Base-by-base conservation (phyloP, 1,284 basidiomycete genomes). In the Apiotrichum gracile region DNA sequence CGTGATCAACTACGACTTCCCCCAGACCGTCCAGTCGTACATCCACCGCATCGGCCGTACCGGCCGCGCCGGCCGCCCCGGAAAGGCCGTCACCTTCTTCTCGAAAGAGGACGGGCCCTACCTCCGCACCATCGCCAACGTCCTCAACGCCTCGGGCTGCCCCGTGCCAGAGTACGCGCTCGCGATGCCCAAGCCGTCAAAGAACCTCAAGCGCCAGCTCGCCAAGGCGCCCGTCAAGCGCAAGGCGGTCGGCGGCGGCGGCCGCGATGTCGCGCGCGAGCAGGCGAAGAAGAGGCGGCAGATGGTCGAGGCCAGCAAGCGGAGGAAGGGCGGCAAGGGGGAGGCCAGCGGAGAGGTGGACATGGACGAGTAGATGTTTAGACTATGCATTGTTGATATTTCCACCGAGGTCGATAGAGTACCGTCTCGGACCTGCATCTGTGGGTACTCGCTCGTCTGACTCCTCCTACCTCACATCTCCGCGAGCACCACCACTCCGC, bases 1-100 rank as follows among this genome's bases (percentile, higher is more conserved):
- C 63, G 93, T 98, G 13, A 87, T 98, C 71, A 98, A 97, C 74
- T 97, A 92, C 67, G 92, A 96, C 74, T 94, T 96, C 74, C 92
- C 92, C 2, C 91, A 87, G 49, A 91, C 84, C 51, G 86, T 94
- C 3, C 91, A 96, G 72, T 90, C 86, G 64, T 98, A 98, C 68
- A 83, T 98, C 31, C 94, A 98, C 75, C 82, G 94, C 25, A 96
- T 98, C 54, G 94, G 91, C 67, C 86, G 96, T 54, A 97, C 94
- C 1, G 94, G 94, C 19, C 84, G 94, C 54, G 93, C 93, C 17
- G 94, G 92, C 1, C 82, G 87, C 45, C 84, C 88, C 62, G 94
- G 94, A 10, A 86, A 86, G 69, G 93, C 94, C 0, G 83, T 94
- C 47, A 98, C 94, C 1, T 97, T 91, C 75, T 97, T 97, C 76